Conservation (phyloP, 1,284 basidiomycete genomes). For the Somion occarium region DNA sequence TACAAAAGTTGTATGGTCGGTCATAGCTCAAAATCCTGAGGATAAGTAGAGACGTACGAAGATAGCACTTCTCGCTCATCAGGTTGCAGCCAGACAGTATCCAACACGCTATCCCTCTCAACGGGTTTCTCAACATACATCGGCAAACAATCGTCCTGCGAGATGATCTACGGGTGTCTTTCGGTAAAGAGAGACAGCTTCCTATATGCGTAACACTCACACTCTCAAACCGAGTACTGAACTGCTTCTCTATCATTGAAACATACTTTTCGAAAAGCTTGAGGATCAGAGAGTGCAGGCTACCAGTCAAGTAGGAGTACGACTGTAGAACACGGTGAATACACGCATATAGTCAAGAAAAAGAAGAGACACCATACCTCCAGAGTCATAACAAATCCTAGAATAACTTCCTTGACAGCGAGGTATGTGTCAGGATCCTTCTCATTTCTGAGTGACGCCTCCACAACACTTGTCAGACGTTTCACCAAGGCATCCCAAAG, state of each 20-base stretch:
- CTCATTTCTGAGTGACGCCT: conserved; percentile 70
- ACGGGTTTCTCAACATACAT: conserved; percentile 78
- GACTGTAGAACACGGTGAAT: conserved; percentile 42
- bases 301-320: conserved; percentile 80
- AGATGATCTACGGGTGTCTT: conserved; percentile 65
- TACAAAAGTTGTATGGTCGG: conserved; percentile 25
- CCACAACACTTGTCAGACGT: conserved; percentile 75
- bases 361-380: conserved; percentile 54
- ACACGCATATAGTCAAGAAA: conserved; percentile 7
- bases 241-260: conserved; percentile 78
- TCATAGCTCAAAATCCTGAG: neutral
- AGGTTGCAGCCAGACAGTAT: conserved; percentile 81
- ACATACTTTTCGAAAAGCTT: conserved; percentile 91
- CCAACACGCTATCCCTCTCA: conserved; percentile 77
- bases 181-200: no score
- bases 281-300: conserved; percentile 82
- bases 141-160: conserved; percentile 87
- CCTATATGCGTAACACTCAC: no score
- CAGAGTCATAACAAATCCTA: conserved; percentile 89
- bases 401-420: conserved; percentile 79
- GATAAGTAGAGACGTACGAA: conserved; percentile 40
- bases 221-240: conserved; percentile 76
- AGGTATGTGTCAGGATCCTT: conserved; percentile 83
- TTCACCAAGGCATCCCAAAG: conserved; percentile 91
- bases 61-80: conserved; percentile 61